phyloP scores from a whole-genome alignment of 2,329 filamentous ascomycete genomes.

The Coniochaeta ligniaria region DNA sequence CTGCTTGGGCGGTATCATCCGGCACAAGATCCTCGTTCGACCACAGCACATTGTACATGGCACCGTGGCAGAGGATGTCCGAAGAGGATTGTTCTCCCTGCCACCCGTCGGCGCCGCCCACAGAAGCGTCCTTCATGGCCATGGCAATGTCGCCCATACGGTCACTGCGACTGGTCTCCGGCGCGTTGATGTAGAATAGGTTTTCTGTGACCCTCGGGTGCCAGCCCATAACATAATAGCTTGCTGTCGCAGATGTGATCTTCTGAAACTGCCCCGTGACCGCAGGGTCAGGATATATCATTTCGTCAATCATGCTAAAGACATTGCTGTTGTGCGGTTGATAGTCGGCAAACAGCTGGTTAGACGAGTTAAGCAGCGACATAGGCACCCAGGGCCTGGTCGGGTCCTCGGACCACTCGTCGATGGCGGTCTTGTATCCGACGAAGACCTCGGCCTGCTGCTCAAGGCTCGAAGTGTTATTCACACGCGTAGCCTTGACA shows the following conservation, averaged over 20 bases:
- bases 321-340: slow-evolving; percentile 32
- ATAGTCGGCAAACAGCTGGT: slow-evolving; percentile 31
- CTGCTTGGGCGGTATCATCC: slow-evolving; percentile 17
- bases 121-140: slow-evolving; percentile 7
- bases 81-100: not conserved
- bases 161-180: not conserved
- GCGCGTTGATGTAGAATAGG: not conserved
- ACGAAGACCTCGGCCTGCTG: slow-evolving; percentile 35
- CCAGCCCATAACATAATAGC: slow-evolving; percentile 33
- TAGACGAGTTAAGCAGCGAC: slow-evolving; percentile 9
- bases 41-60: slow-evolving; percentile 30
- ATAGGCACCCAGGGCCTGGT: not conserved
- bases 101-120: too few relatives aligned
- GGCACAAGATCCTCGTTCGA: slow-evolving; percentile 17
- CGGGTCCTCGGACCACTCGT: too few relatives aligned
- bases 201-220: slow-evolving; percentile 17
- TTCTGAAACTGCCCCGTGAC: slow-evolving; percentile 18
- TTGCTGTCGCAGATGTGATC: slow-evolving; percentile 17
- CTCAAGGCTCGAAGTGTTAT: slow-evolving; percentile 13
- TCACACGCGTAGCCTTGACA: slow-evolving; percentile 10
- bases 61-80: slow-evolving; percentile 22
- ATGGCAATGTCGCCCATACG: slow-evolving; percentile 11
- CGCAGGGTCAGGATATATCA: slow-evolving; percentile 23
- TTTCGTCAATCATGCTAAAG: slow-evolving; percentile 20
- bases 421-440: slow-evolving; percentile 14